Conservation (phyloP, 73 alveolate species). For the Blepharisma japonicum region DNA sequence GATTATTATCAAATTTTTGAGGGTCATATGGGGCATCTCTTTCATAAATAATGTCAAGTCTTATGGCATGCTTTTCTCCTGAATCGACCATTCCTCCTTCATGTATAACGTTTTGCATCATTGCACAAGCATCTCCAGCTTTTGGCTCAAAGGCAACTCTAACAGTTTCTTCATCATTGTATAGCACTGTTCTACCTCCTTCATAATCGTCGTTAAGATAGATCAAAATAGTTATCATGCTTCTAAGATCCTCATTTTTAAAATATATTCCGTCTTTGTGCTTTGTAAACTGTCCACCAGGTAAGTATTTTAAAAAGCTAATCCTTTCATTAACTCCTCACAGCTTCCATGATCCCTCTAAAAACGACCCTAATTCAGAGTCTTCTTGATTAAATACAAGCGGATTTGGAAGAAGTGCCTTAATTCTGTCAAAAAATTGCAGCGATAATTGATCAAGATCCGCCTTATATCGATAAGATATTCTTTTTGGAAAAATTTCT, state of each 20-base stretch:
- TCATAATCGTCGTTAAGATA: conserved; percentile 11
- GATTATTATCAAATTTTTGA: not conserved
- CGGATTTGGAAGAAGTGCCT: not conserved
- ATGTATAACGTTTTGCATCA: conserved; percentile 21
- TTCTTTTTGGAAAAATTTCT: not conserved
- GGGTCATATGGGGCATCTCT: not conserved
- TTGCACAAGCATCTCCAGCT: conserved; percentile 14
- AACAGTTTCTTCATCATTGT: not conserved
- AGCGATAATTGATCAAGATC: not conserved
- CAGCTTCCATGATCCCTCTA: not conserved
- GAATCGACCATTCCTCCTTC: conserved; percentile 23
- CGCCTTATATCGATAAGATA: not conserved
- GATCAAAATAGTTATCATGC: conserved; percentile 7
- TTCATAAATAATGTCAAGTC: conserved; percentile 6
- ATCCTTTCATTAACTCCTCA: conserved; percentile 7
- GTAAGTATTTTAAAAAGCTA: not conserved
- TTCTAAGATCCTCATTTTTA: conserved; percentile 10
- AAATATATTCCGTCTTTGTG: conserved; percentile 18
- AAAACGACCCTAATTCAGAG: conserved; percentile 8
- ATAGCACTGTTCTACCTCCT: conserved; percentile 5
- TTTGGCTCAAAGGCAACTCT: not conserved
- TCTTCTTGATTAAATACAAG: not conserved
- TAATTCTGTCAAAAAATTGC: conserved; percentile 8
- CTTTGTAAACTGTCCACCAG: conserved; percentile 16
- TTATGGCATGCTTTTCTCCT: not conserved